These are phyloP conservation scores for Arthrinium puccinioides DNA, from an alignment of 2,329 filamentous ascomycete genomes.

Conservation along the genomic window DNA sequence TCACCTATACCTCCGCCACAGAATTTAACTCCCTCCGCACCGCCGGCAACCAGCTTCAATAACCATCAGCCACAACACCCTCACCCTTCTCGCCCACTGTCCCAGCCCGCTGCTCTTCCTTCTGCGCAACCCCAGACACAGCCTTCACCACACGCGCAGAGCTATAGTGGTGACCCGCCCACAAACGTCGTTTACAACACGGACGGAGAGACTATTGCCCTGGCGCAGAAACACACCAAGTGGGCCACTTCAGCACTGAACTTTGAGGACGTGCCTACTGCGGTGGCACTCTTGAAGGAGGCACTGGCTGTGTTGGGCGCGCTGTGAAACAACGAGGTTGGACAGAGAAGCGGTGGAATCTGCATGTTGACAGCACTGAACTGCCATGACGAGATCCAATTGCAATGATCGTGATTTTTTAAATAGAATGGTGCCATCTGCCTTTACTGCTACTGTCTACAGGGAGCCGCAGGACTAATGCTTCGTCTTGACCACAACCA, in stretches of 20 bases:
- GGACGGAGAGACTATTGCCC: slow-evolving; percentile 65
- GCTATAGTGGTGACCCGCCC: slow-evolving; percentile 14
- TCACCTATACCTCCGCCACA: background rate
- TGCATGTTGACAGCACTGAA: no score
- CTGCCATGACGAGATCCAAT: no score
- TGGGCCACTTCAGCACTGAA: slow-evolving; percentile 96
- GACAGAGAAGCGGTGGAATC: no score
- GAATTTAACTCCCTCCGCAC: slow-evolving; percentile 4
- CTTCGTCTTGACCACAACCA: no score
- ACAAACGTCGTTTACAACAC: slow-evolving; percentile 34
- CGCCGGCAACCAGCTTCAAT: slow-evolving; percentile 5
- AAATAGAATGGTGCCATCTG: no score
- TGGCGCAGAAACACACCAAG: slow-evolving; percentile 90
- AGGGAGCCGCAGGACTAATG: no score
- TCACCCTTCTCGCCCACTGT: slow-evolving; percentile 10
- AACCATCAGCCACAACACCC: slow-evolving; percentile 9
- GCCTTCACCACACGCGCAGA: slow-evolving; percentile 8
- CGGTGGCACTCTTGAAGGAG: slow-evolving; percentile 72
- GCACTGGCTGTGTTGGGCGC: slow-evolving; percentile 68
- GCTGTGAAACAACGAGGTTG: no score
- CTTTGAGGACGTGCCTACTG: slow-evolving; percentile 90
- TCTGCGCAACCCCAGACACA: slow-evolving; percentile 11
- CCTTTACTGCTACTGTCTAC: no score
- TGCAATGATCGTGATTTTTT: no score
- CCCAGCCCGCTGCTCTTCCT: slow-evolving; percentile 13